Percentiles rank a stretch among this genome's conserved stretches.
These are phyloP conservation scores for Neobulgaria alba DNA, from an alignment of 2,329 filamentous ascomycete species.

Conservation along the genomic window DNA sequence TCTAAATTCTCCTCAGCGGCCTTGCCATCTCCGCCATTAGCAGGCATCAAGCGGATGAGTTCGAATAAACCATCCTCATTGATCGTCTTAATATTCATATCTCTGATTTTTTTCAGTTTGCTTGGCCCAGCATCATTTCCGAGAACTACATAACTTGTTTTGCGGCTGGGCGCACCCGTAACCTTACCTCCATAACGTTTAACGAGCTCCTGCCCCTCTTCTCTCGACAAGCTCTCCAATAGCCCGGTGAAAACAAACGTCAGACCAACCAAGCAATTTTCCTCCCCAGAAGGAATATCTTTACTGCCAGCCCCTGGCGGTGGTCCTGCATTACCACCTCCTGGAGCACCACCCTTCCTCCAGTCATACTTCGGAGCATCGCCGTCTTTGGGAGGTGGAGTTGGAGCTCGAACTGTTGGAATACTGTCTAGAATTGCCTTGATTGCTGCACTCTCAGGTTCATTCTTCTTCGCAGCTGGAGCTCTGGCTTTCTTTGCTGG, in stretches of 20 bases:
- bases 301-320: slow-evolving; percentile 54
- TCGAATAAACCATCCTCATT: slow-evolving; percentile 88
- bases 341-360: slow-evolving; percentile 47
- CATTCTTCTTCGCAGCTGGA: slow-evolving; percentile 42
- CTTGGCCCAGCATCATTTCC: slow-evolving; percentile 87
- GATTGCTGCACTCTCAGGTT: slow-evolving; percentile 60
- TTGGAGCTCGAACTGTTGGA: slow-evolving; percentile 71
- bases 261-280: slow-evolving; percentile 83
- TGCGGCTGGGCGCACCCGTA: slow-evolving; percentile 75
- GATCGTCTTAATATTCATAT: slow-evolving; percentile 79
- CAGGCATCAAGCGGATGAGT: slow-evolving; percentile 71
- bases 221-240: slow-evolving; percentile 68
- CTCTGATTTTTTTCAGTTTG: slow-evolving; percentile 79
- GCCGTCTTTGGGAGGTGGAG: slow-evolving; percentile 66
- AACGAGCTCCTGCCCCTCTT: slow-evolving; percentile 76
- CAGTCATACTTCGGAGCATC: slow-evolving; percentile 69
- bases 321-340: slow-evolving; percentile 53
- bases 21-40: slow-evolving; percentile 79
- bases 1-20: slow-evolving; percentile 78
- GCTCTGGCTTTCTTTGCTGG: slow-evolving; percentile 28
- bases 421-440: slow-evolving; percentile 85
- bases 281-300: slow-evolving; percentile 73
- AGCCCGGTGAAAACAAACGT: slow-evolving; percentile 95
- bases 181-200: slow-evolving; percentile 94
- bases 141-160: slow-evolving; percentile 89